Percentiles rank a stretch among this genome's conserved stretches.
These are phyloP conservation scores for Metrosideros polymorpha DNA, from an alignment of 441 rosid genomes.

Conservation along the genomic window DNA sequence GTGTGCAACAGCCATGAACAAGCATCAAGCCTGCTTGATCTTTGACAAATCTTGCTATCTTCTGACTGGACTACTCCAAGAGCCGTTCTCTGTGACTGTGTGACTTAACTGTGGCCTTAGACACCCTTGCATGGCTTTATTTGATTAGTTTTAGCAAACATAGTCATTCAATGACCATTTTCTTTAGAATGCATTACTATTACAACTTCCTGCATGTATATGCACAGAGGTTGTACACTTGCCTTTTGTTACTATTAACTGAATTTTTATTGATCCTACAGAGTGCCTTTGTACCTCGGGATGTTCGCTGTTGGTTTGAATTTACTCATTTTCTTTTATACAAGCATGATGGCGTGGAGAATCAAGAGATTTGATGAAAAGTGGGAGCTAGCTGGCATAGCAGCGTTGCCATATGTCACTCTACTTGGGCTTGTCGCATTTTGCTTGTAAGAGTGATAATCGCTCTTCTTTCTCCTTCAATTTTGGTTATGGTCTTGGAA, in stretches of 20 bases:
- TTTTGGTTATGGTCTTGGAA: background rate
- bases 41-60: background rate
- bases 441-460: slow-evolving; percentile 59
- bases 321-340: slow-evolving; percentile 61
- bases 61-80: background rate
- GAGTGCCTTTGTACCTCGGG: slow-evolving; percentile 84
- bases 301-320: slow-evolving; percentile 63
- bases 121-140: background rate
- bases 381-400: slow-evolving; percentile 68
- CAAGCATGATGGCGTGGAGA: slow-evolving; percentile 74
- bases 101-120: background rate
- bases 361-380: slow-evolving; percentile 85
- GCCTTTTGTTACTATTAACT: background rate
- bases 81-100: background rate
- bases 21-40: background rate
- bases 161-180: background rate
- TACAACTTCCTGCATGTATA: background rate
- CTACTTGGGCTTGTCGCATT: slow-evolving; percentile 74
- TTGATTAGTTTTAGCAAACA: background rate
- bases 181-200: background rate
- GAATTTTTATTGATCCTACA: slow-evolving; percentile 16
- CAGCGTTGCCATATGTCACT: slow-evolving; percentile 80
- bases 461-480: background rate
- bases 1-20: background rate
- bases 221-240: background rate